Base-by-base conservation (phyloP, 140 eudicot species). In the Oenanthe javanica region DNA sequence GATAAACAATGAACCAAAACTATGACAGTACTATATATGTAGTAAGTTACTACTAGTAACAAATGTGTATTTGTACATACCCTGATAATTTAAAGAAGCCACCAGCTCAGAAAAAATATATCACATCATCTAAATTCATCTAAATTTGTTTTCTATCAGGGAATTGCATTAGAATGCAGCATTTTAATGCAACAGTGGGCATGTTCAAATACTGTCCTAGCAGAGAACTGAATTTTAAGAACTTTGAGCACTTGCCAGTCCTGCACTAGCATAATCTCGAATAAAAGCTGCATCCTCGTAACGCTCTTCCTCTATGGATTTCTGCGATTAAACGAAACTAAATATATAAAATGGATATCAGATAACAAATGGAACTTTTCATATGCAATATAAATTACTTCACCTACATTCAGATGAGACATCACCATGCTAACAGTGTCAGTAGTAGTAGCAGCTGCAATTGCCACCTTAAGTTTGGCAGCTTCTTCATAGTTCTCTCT, bases 401-500 rank as follows among this genome's bases (percentile, higher is more conserved):
- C 64, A 72, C 89, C 48, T 86, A 96, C 99, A 82, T 89, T 86
- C 76, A 96, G 80, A 83, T 84, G 82, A 84, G 90, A 89, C 87
- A 96, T 93, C 88, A 91, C 97, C 77, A 88, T 82, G 84, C 97
- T 92, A 85, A 96, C 97, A 78, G 91, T 84, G 83, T 96, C 99
- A 52, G 88, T 93, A 46, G 91, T 87, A 55, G 97, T 83, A 79
- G 96, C 89, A 83, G 99, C 98, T 81, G 99, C 98, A 86, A 96
- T 91, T 79, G 98, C 97, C 70, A 93, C 98, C 87, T 96, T 96
- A 54, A 96, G 90, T 86, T 92, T 96, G 47, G 98, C 96, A 83
- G 99, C 99, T 55, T 93, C 98, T 84, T 88, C 93, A 78, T 91
- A 96, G 46, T 96, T 93, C 88, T 96, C 99, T 83, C 80, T 89